phyloP scores from a whole-genome alignment of 1,284 basidiomycete species.

The Phellinidium pouzarii region DNA sequence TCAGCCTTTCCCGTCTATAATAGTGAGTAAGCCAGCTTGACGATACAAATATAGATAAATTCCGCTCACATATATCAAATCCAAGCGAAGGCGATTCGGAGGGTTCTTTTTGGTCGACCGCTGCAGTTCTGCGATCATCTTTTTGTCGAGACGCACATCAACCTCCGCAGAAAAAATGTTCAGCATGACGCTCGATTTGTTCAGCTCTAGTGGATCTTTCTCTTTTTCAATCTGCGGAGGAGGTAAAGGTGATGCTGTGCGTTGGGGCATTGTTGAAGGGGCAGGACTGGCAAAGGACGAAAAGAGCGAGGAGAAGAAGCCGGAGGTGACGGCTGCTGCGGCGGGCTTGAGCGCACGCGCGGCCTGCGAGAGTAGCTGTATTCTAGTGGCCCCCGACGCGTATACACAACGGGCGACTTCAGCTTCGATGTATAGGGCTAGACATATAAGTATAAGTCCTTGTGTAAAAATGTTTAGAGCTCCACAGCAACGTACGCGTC shows the following conservation, averaged over 20 bases:
- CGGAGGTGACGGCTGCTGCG: slow-evolving; percentile 32
- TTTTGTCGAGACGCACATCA: slow-evolving; percentile 65
- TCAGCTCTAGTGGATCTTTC: slow-evolving; percentile 49
- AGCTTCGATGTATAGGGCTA: slow-evolving; percentile 75
- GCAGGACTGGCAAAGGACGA: slow-evolving; percentile 47
- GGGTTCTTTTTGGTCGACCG: slow-evolving; percentile 95
- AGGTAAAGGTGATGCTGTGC: slow-evolving; percentile 34
- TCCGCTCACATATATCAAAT: slow-evolving; percentile 85
- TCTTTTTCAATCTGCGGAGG: slow-evolving; percentile 34
- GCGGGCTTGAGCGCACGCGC: slow-evolving; percentile 32
- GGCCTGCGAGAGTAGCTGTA: slow-evolving; percentile 27
- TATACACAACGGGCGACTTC: slow-evolving; percentile 81
- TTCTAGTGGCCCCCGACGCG: slow-evolving; percentile 62
- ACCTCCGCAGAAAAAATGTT: slow-evolving; percentile 83
- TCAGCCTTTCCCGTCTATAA: slow-evolving; percentile 80
- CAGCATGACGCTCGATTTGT: slow-evolving; percentile 65
- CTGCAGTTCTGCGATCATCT: slow-evolving; percentile 75
- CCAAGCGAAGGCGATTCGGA: slow-evolving; percentile 71
- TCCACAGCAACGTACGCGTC: slow-evolving; percentile 60
- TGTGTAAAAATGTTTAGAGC: no score
- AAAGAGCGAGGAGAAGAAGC: slow-evolving; percentile 77
- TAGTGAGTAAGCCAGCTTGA: not conserved
- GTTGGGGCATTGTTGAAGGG: slow-evolving; percentile 33
- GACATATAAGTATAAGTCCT: slow-evolving; percentile 4
- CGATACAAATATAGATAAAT: slow-evolving; percentile 12